Evolutionary conservation across 176 grass and related monocot species (phyloP), one percentile per base, ranked within the genome.

Genomic region (Musa itinerans): DNA sequence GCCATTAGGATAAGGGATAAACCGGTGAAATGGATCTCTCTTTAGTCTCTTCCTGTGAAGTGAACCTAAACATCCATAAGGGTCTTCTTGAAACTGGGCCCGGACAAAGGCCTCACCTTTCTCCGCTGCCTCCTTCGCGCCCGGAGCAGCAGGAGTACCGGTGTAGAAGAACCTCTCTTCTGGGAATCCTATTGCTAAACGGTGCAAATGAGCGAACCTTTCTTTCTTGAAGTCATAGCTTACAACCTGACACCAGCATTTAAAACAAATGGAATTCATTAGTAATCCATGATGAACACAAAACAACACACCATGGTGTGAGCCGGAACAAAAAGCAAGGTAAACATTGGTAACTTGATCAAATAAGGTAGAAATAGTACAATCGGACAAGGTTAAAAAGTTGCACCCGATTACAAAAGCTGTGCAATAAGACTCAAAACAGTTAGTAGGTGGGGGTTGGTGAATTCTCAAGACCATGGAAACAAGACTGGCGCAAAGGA

Each of bases 211-310:
- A 0, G 84, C 78, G 26, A 99, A 99, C 49, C 95, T 89, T 70
- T 91, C 90, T 75, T 87, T 89, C 83, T 99, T 99, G 71, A 89
- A 99, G 83, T 92, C 88, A 81, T 99, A 99, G 70, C 90, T 99
- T 73, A 99, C 83, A 19, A 99, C 90, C 95, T 94, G 65, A 14
- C 53, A 52, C 12, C 58, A 50, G 2, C 6, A 65, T 12, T 52
- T 24, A 55, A 73, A 65, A 74, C 23, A 14, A 74, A 65, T 34
- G 1, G 12, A 50, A 67, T 23, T 66, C 63, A 70, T 54, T 62
- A 50, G 43, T 13, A 10, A 29, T 17, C n/a, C 62, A 54, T 53
- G 64, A 74, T 8, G 53, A 73, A 43, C 67, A 54, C 80, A 29
- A 25, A 78, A 53, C 2, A 73, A 26, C 67, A 17, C 7, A 6